Evolutionary conservation across 768 basidiomycete genomes (phyloP).

Genomic region (Naganishia friedmannii): DNA sequence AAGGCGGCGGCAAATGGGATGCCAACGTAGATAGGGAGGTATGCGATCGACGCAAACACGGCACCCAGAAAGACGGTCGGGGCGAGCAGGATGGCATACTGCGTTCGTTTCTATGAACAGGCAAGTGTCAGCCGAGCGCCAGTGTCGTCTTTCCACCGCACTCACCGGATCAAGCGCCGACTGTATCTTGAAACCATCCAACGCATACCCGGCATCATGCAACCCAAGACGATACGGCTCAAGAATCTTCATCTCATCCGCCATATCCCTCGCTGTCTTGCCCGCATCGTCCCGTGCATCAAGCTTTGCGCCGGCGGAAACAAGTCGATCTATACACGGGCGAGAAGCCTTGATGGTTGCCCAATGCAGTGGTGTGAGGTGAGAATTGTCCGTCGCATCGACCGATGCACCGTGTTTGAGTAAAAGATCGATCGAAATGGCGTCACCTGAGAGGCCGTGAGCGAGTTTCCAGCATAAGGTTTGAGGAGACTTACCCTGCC

Average conservation of each 20-base stretch:
- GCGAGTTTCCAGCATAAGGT: no score
- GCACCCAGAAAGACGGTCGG: slow-evolving; percentile 76
- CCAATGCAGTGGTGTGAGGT: slow-evolving; percentile 91
- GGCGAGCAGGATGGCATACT: slow-evolving; percentile 70
- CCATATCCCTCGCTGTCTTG: slow-evolving; percentile 90
- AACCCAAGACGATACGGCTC: slow-evolving; percentile 85
- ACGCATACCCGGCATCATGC: slow-evolving; percentile 66
- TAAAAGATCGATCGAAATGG: slow-evolving; percentile 84
- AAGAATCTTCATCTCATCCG: slow-evolving; percentile 82
- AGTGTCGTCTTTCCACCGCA: no score
- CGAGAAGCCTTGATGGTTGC: slow-evolving; percentile 93
- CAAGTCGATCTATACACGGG: slow-evolving; percentile 73
- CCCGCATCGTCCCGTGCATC: slow-evolving; percentile 75
- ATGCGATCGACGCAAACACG: slow-evolving; percentile 76
- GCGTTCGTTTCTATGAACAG: slow-evolving; percentile 67
- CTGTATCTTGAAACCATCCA: slow-evolving; percentile 64
- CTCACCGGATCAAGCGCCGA: slow-evolving; percentile 70
- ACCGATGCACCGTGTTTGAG: slow-evolving; percentile 81
- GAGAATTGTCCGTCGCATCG: slow-evolving; percentile 71
- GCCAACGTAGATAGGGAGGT: slow-evolving; percentile 86
- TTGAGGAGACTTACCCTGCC: slow-evolving; percentile 67
- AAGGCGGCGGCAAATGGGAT: slow-evolving; percentile 76
- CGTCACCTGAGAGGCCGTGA: slow-evolving; percentile 60
- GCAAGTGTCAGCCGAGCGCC: neutral
- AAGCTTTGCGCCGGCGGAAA: slow-evolving; percentile 82